phyloP scores from a whole-genome alignment of 345 rosid genomes.

The Citrus mangshanensis region DNA sequence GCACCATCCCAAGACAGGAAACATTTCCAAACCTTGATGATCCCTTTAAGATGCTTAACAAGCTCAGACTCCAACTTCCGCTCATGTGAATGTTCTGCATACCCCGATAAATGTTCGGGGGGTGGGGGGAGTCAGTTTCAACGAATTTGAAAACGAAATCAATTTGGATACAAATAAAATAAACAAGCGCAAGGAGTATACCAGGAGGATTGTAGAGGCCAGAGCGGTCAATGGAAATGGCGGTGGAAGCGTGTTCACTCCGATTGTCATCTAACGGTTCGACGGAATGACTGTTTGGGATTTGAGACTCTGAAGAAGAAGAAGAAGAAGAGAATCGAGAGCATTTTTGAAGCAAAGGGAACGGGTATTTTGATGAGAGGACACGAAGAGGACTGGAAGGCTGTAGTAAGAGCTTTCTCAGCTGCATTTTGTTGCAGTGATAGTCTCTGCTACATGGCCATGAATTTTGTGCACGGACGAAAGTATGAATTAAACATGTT shows the following conservation, averaged over 20 bases:
- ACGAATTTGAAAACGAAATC: background rate
- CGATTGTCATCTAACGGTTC: slow-evolving; percentile 42
- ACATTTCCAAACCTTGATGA: slow-evolving; percentile 60
- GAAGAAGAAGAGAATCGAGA: slow-evolving; percentile 34
- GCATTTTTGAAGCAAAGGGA: slow-evolving; percentile 22
- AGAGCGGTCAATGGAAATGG: slow-evolving; percentile 78
- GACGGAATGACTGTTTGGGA: slow-evolving; percentile 25
- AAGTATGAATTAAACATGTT: no score
- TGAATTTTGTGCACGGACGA: no score
- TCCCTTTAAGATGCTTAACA: slow-evolving; percentile 82
- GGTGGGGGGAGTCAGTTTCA: background rate
- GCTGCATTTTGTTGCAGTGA: slow-evolving; percentile 28
- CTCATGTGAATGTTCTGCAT: slow-evolving; percentile 67
- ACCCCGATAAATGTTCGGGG: background rate
- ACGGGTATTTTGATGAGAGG: slow-evolving; percentile 20
- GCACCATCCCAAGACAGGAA: background rate
- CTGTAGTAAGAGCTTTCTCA: slow-evolving; percentile 40
- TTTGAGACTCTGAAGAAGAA: slow-evolving; percentile 41
- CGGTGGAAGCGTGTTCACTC: slow-evolving; percentile 23
- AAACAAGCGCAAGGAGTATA: slow-evolving; percentile 2
- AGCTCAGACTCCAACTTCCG: slow-evolving; percentile 63
- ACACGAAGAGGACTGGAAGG: slow-evolving; percentile 35
- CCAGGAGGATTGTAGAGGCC: slow-evolving; percentile 57
- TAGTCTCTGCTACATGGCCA: background rate
- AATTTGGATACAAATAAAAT: background rate